Evolutionary conservation across 345 rosid species (phyloP), one percentile per base, ranked within the genome.

Genomic region (Hibiscus syriacus): DNA sequence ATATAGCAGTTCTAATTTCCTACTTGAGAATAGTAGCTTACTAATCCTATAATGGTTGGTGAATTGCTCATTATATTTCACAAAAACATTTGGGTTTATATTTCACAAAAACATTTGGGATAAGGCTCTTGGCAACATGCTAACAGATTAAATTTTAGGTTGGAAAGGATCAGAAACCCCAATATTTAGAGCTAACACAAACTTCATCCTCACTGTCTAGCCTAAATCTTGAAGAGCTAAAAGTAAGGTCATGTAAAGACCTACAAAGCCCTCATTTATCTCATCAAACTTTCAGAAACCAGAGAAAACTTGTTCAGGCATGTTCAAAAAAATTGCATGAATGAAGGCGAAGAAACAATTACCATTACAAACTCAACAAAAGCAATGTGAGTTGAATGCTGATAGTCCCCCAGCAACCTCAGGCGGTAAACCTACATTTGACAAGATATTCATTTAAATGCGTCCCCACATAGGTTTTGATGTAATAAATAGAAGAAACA

Each of bases 291-390:
- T n/a, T 34, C 9, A 67, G 23, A 53, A 67, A 67, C 58, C 48
- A 53, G 61, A 67, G 48, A 54, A 45, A 43, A 63, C 6, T 25
- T 43, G 53, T 63, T 45, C 16, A 26, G 16, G 54, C 23, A 25
- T 63, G 54, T 43, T 43, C 23, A 43, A 26, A 43, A n/a, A 8
- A 16, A 25, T 16, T 8, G 34, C 4, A 0, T 5, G 29, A 55
- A 63, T 25, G 69, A 52, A 68, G 63, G 66, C n/a, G 53, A 56
- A 68, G 56, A 70, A 41, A 53, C 32, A 68, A 46, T 72, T 85
- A 89, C 96, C 90, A 83, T 81, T 26, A 83, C 80, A 32, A 89
- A 89, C 80, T 89, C 96, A 58, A 89, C 96, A 76, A 89, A 89
- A 75, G 96, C 92, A 68, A 89, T 83, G 22, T 92, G 92, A 72